Evolutionary conservation across 345 rosid genomes (phyloP).

Genomic region (Citrus australasica): DNA sequence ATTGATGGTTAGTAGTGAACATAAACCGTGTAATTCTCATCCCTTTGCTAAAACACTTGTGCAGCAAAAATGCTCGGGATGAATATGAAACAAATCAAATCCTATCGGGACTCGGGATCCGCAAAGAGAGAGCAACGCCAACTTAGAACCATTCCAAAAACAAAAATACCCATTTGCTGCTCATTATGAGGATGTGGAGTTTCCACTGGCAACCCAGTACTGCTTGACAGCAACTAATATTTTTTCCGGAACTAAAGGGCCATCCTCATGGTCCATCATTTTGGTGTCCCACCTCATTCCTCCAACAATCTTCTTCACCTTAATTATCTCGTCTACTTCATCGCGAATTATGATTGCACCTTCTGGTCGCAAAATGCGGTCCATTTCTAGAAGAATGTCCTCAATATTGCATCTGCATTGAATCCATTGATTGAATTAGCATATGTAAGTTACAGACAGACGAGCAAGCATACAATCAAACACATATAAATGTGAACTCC

Average conservation of each 20-base stretch:
- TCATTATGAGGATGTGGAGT: slow-evolving; percentile 60
- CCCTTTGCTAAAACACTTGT: slow-evolving; percentile 10
- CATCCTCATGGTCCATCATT: slow-evolving; percentile 98
- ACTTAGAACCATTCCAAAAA: neutral
- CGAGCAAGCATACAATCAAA: neutral
- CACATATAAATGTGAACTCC: neutral
- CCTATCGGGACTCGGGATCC: neutral
- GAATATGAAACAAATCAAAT: slow-evolving; percentile 21
- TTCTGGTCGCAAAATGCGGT: slow-evolving; percentile 92
- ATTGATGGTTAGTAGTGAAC: neutral
- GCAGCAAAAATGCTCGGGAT: slow-evolving; percentile 26
- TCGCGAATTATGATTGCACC: slow-evolving; percentile 90
- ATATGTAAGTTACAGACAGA: neutral
- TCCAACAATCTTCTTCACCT: slow-evolving; percentile 68
- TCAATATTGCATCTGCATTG: slow-evolving; percentile 66
- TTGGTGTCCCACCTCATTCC: slow-evolving; percentile 97
- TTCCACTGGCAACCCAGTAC: slow-evolving; percentile 79
- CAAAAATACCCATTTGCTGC: neutral
- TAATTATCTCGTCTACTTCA: slow-evolving; percentile 77
- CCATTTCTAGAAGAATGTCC: slow-evolving; percentile 98
- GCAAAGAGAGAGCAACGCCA: neutral
- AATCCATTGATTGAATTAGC: neutral
- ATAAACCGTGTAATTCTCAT: neutral
- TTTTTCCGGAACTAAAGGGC: slow-evolving; percentile 92
- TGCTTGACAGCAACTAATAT: slow-evolving; percentile 90